These are phyloP conservation scores for Gnomoniopsis sp. DNA, from an alignment of 2,329 filamentous ascomycete species.

Conservation along the genomic window DNA sequence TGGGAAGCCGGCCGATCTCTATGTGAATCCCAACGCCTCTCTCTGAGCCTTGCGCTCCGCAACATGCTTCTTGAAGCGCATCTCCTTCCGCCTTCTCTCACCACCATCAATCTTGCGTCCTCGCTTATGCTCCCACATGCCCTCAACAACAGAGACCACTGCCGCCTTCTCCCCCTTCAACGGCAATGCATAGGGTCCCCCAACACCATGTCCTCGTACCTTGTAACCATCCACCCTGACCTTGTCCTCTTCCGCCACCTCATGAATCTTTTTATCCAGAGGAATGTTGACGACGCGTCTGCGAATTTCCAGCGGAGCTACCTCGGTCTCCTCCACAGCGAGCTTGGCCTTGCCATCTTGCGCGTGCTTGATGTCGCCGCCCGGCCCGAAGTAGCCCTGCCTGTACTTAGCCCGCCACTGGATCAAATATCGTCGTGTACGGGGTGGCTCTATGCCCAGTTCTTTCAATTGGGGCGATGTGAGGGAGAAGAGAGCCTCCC, in stretches of 20 bases:
- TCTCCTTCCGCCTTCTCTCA: slow-evolving; percentile 82
- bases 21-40: slow-evolving; percentile 27
- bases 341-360: slow-evolving; percentile 51
- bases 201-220: slow-evolving; percentile 67
- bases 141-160: slow-evolving; percentile 69
- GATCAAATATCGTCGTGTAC: slow-evolving; percentile 78
- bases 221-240: slow-evolving; percentile 62
- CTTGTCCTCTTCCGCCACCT: slow-evolving; percentile 34
- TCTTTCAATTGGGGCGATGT: slow-evolving; percentile 74
- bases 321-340: slow-evolving; percentile 39
- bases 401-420: slow-evolving; percentile 85
- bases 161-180: slow-evolving; percentile 64
- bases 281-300: slow-evolving; percentile 56
- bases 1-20: not conserved
- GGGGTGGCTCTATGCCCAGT: slow-evolving; percentile 81
- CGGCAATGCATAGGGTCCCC: slow-evolving; percentile 69
- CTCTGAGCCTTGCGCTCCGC: slow-evolving; percentile 70
- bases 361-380: slow-evolving; percentile 77
- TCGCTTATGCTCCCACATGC: slow-evolving; percentile 86
- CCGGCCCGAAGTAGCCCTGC: slow-evolving; percentile 72
- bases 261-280: slow-evolving; percentile 36
- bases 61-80: slow-evolving; percentile 80
- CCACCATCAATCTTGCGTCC: slow-evolving; percentile 95
- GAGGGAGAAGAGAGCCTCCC: slow-evolving; percentile 85
- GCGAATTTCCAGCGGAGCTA: slow-evolving; percentile 36